A percentile compares a stretch with the other conserved stretches of the same genome.
phyloP scores from a whole-genome alignment of 2,329 filamentous ascomycete genomes.

The Fusarium sp. region DNA sequence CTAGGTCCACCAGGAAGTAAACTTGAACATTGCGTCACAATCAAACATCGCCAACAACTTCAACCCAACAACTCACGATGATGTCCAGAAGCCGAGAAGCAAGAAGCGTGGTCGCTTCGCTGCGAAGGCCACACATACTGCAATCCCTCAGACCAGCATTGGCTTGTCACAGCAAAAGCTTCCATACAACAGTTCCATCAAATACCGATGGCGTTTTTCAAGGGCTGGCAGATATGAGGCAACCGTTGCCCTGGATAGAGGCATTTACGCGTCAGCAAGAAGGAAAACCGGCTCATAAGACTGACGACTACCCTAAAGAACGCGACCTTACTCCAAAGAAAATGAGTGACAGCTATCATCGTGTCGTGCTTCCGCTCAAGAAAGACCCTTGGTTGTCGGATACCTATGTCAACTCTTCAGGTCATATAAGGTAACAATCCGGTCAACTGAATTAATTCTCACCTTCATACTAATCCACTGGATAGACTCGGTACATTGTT shows the following conservation, averaged over 20 bases:
- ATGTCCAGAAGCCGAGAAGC: constrained; percentile 16
- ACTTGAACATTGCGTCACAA: constrained; percentile 21
- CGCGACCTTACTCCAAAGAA: constrained; percentile 45
- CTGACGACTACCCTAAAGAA: constrained; percentile 25
- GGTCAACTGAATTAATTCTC: too few species aligned
- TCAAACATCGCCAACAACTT: not conserved
- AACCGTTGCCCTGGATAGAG: constrained; percentile 46
- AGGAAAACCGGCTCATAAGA: constrained; percentile 14
- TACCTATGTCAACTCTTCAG: constrained; percentile 80
- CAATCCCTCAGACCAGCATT: not conserved
- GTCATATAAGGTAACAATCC: constrained; percentile 68
- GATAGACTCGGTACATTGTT: constrained; percentile 73
- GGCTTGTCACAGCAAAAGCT: not conserved
- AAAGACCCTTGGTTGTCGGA: constrained; percentile 82
- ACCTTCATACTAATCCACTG: not conserved
- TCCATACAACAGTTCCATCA: constrained; percentile 30
- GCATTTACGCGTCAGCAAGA: constrained; percentile 40
- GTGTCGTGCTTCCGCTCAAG: constrained; percentile 68
- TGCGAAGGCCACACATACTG: not conserved
- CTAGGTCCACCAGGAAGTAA: constrained; percentile 4
- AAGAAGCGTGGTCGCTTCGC: constrained; percentile 1
- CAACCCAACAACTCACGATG: constrained; percentile 11
- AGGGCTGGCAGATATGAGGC: constrained; percentile 41
- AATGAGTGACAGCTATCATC: constrained; percentile 48
- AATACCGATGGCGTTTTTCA: constrained; percentile 47